Base-by-base conservation (phyloP, 176 grass and related monocot genomes). In the Rhynchospora pubera region DNA sequence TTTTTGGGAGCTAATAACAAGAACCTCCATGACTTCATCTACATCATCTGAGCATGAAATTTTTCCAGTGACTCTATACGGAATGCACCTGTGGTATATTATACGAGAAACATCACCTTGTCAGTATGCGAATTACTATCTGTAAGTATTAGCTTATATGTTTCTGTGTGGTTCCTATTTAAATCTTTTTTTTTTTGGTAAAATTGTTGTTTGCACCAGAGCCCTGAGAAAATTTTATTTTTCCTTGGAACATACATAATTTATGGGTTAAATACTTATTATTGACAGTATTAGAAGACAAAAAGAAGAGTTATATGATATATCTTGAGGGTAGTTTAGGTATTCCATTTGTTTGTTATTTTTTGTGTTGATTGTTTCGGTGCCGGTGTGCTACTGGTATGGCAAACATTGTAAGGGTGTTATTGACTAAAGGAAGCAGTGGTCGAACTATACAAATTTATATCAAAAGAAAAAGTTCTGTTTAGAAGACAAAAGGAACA, bases 1-100 rank as follows among this genome's bases (percentile, higher is more conserved):
- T 83, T 89, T 89, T 22, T 85, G 88, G 7, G 88, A 83, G 48
- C 88, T 89, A 57, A 89, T 83, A 34, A 89, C 84, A 52, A 89
- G 88, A 59, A 89, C 84, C 72, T 89, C 84, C 84, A 89, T 75
- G 11, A 71, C 63, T 62, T 86, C 79, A 55, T 89, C 71, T 3
- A 84, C n/a, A 57, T 65, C 88, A 64, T 86, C 80, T 9, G 62
- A 23, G 60, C 45, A 86, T 30, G 78, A 51, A 60, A 60, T 63
- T 24, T 86, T 70, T 2, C 24, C 45, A 22, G 79, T 80, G 10
- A 89, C 55, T 82, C 82, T 89, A 62, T 89, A 89, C 16, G 88
- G 88, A 62, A 89, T 85, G 79, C 88, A 89, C 30, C 88, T 89
- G 88, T 55, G 13, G 24, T 19, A 56, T 46, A 72, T 45, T 71